Evolutionary conservation across 2,329 filamentous ascomycete species (phyloP), one percentile per base, ranked within the genome.

Genomic region (Capronia coronata): DNA sequence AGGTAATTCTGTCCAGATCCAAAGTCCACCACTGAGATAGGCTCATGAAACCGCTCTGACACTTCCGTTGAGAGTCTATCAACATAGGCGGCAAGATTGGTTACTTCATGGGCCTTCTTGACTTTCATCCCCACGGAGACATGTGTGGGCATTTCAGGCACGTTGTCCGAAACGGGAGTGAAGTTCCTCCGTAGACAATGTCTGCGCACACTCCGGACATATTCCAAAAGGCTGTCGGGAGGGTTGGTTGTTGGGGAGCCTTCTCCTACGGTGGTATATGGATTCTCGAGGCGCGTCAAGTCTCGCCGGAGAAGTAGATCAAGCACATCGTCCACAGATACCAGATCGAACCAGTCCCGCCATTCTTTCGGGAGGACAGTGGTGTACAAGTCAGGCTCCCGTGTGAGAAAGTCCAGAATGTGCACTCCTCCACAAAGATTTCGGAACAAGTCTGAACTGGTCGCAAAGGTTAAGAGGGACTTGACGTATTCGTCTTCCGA

Each of bases 1-100:
- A 98, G 80, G 63, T 98, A 98, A 64, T 96, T 97, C 66, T 97
- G 91, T 0, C 93, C 93, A 46, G 89, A 95, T 22, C 93, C 93
- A 67, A 97, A 95, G 68, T 98, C 93, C 42, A 97, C 84, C 51
- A 95, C 82, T 0, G 88, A 87, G 52, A 96, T 82, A 5, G 62
- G 59, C 47, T 65, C 63, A 11, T 75, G 68, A 9, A 51, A 39
- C 4, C 43, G 46, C 41, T 73, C 68, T 0, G 73, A 71, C 35
- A 83, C 76, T 1, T 78, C 70, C 1, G 71, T 64, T 2, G 78
- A 75, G 19, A 95, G 76, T 22, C 78, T 75, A 46, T 87, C 78
- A 45, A 97, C 79, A 61, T 91, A 97, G 55, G 79, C 78, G n/a
- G 91, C 86, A 63, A 97, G 96, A 63, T 93, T 82, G 52, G 82